Percentiles rank a stretch among this genome's conserved stretches.
Evolutionary conservation across 1,284 basidiomycete genomes (phyloP).

Genomic region (Dichomitus squalens): DNA sequence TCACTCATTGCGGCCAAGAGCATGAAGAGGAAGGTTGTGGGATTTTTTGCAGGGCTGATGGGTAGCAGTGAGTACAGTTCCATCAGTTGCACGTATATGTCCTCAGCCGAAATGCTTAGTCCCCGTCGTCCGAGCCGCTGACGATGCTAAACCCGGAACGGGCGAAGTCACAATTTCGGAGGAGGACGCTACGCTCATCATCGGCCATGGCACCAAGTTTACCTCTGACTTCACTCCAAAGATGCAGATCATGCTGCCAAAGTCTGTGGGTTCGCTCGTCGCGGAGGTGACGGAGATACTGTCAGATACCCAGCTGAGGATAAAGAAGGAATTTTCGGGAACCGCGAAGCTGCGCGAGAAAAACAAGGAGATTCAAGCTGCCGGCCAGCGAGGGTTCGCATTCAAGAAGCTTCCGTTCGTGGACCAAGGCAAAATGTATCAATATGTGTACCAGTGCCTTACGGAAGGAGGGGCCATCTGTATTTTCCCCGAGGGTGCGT

Average conservation of each 20-base stretch:
- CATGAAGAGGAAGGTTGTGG: slow-evolving; percentile 81
- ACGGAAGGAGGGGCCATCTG: slow-evolving; percentile 90
- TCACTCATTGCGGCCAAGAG: slow-evolving; percentile 95
- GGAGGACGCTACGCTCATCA: slow-evolving; percentile 77
- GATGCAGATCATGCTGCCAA: slow-evolving; percentile 90
- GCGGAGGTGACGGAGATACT: slow-evolving; percentile 90
- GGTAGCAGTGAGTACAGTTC: slow-evolving; percentile 76
- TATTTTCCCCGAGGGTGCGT: slow-evolving; percentile 92
- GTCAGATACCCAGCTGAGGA: slow-evolving; percentile 82
- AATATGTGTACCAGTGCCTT: slow-evolving; percentile 88
- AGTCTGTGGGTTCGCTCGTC: slow-evolving; percentile 74
- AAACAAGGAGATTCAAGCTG: slow-evolving; percentile 52
- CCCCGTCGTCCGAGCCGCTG: slow-evolving; percentile 91
- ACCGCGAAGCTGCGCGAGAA: slow-evolving; percentile 73
- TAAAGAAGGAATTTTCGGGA: slow-evolving; percentile 91
- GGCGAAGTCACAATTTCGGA: slow-evolving; percentile 77
- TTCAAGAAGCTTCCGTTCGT: slow-evolving; percentile 86
- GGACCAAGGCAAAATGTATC: slow-evolving; percentile 95
- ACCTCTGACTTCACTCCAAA: slow-evolving; percentile 75
- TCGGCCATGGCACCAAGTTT: slow-evolving; percentile 85
- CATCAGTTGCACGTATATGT: slow-evolving; percentile 6
- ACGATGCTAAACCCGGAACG: slow-evolving; percentile 80
- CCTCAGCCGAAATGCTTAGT: slow-evolving; percentile 51
- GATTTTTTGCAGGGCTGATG: slow-evolving; percentile 86
- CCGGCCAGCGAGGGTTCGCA: slow-evolving; percentile 62